These are phyloP conservation scores for Neltuma alba DNA, from an alignment of 306 rosid genomes.

Conservation along the genomic window DNA sequence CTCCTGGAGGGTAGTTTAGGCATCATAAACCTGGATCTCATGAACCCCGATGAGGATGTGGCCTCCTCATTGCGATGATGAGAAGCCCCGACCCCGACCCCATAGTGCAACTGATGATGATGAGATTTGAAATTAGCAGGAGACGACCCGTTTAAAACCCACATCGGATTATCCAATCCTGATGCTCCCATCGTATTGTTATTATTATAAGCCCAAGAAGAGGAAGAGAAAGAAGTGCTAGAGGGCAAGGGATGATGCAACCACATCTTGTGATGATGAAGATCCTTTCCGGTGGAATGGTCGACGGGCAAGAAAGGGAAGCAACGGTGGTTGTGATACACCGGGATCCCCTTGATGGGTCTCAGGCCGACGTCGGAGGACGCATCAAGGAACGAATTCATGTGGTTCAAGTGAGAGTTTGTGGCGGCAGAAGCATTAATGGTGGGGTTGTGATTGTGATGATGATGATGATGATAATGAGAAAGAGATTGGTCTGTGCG, in stretches of 20 bases:
- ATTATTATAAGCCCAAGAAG: conserved; percentile 26
- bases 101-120: conserved; percentile 56
- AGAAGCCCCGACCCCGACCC: conserved; percentile 43
- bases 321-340: conserved; percentile 83
- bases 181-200: not conserved
- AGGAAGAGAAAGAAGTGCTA: conserved; percentile 12
- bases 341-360: conserved; percentile 91
- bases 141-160: conserved; percentile 25
- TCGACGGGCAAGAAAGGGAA: conserved; percentile 72
- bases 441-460: conserved; percentile 20
- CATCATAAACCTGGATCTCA: conserved; percentile 82
- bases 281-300: conserved; percentile 29
- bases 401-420: conserved; percentile 14
- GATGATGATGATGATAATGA: conserved; percentile 30
- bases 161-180: conserved; percentile 51
- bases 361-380: conserved; percentile 30
- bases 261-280: conserved; percentile 45
- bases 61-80: conserved; percentile 18
- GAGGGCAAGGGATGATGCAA: conserved; percentile 34
- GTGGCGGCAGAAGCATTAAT: too few species aligned
- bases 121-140: conserved; percentile 26
- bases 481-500: conserved; percentile 25
- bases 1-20: conserved; percentile 76
- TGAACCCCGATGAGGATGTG: conserved; percentile 50
- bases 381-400: conserved; percentile 44